These are phyloP conservation scores for Phenoliferia sp. DNA, from an alignment of 1,284 basidiomycete species.

Conservation along the genomic window DNA sequence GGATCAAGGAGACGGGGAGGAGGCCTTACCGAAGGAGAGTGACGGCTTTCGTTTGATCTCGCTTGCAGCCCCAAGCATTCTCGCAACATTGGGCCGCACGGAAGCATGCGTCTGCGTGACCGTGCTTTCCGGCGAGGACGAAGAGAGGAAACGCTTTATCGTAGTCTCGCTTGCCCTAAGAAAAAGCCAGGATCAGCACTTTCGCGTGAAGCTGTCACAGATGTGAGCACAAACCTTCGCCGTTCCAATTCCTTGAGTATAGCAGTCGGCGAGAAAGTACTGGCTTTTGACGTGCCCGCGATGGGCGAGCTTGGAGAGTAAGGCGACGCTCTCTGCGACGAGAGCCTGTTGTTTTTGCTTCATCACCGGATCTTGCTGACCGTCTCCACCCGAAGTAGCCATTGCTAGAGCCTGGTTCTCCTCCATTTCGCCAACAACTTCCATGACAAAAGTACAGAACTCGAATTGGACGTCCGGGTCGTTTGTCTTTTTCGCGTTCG, in stretches of 20 bases:
- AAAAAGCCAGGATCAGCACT: neutral
- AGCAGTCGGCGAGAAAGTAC: conserved; percentile 97
- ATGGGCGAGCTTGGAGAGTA: conserved; percentile 87
- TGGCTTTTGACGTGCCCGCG: conserved; percentile 90
- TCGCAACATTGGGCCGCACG: conserved; percentile 96
- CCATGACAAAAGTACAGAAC: conserved; percentile 97
- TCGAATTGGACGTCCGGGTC: conserved; percentile 97
- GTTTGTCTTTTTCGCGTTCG: conserved; percentile 97
- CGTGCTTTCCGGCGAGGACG: conserved; percentile 92
- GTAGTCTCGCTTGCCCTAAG: conserved; percentile 78
- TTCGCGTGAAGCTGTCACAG: neutral
- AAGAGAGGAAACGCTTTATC: conserved; percentile 95
- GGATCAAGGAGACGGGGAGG: neutral
- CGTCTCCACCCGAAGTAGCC: conserved; percentile 45
- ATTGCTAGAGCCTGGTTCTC: conserved; percentile 1
- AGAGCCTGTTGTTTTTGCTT: conserved; percentile 75
- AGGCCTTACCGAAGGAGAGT: conserved; percentile 68
- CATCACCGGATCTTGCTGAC: conserved; percentile 39
- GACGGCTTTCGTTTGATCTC: conserved; percentile 85
- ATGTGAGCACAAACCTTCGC: conserved; percentile 43
- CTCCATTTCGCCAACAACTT: conserved; percentile 51
- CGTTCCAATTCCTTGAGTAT: conserved; percentile 92
- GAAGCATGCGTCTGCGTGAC: conserved; percentile 94
- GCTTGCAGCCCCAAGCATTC: conserved; percentile 95
- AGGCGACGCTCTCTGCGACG: conserved; percentile 73